Percentiles rank a stretch among this genome's conserved stretches.
Evolutionary conservation across 345 rosid genomes (phyloP).

Genomic region (Conringia planisiliqua): DNA sequence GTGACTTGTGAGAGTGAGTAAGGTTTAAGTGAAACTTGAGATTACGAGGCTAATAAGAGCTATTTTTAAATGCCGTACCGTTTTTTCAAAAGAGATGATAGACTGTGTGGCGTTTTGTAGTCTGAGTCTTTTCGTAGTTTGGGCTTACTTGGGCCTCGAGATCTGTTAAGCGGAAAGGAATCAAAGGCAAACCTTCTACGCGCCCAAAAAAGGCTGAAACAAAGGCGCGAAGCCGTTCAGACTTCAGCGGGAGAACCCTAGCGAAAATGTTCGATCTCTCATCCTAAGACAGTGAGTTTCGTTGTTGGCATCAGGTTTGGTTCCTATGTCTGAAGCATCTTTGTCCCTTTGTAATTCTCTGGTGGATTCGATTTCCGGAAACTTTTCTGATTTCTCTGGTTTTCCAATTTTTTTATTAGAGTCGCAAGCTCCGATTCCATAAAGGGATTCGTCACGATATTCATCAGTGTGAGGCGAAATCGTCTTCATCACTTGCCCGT

Average conservation of each 20-base stretch:
- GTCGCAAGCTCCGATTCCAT: background rate
- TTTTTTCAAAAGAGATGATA: background rate
- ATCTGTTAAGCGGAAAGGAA: background rate
- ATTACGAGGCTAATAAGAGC: too few relatives aligned
- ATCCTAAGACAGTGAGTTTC: background rate
- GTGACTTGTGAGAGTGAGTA: too few relatives aligned
- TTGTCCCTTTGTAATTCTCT: background rate
- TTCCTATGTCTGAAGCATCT: background rate
- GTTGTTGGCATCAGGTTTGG: background rate
- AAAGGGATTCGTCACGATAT: too few relatives aligned
- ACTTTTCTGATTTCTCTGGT: background rate
- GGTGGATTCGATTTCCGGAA: background rate
- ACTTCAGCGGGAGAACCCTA: conserved; percentile 6
- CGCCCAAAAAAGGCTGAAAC: conserved; percentile 1
- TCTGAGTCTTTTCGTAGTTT: background rate
- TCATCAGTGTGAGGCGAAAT: background rate
- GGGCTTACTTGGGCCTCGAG: conserved; percentile 6
- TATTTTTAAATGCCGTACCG: background rate
- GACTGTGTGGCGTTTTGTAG: background rate
- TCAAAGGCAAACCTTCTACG: background rate
- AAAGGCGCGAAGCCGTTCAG: conserved; percentile 20
- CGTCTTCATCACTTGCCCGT: background rate
- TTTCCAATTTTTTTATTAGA: background rate
- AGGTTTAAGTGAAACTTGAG: too few relatives aligned
- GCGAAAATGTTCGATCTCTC: background rate